These are phyloP conservation scores for Pancytospora philotis DNA, from an alignment of 371 early-diverging fungal species.

Conservation along the genomic window DNA sequence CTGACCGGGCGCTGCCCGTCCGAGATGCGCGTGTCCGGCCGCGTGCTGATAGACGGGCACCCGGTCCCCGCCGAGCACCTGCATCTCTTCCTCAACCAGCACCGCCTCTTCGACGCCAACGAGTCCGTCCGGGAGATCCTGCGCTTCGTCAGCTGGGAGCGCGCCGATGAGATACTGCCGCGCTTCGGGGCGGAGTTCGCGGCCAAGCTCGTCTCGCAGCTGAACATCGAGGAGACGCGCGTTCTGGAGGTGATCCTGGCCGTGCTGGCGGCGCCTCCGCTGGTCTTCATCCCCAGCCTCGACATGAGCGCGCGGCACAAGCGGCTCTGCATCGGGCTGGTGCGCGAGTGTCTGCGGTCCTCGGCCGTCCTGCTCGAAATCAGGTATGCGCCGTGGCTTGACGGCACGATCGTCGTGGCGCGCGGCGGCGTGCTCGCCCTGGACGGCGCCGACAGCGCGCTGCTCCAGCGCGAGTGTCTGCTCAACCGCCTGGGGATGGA, in stretches of 20 bases:
- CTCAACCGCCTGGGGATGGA: too few species aligned
- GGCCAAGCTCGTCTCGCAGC: background rate
- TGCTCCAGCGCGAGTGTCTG: background rate
- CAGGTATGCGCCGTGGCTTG: background rate
- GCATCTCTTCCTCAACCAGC: constrained; percentile 3
- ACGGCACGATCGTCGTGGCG: background rate
- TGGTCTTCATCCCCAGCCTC: background rate
- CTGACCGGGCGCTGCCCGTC: background rate
- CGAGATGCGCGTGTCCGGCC: background rate
- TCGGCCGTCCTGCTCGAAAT: constrained; percentile 2
- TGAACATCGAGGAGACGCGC: constrained; percentile 9
- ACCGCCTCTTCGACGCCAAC: background rate
- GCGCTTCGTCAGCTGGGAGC: background rate
- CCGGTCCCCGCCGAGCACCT: background rate
- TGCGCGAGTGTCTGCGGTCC: background rate
- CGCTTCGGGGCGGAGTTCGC: background rate
- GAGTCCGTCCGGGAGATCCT: constrained; percentile 4
- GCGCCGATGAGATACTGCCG: background rate
- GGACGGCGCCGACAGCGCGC: background rate
- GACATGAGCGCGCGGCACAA: background rate
- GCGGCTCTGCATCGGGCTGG: background rate
- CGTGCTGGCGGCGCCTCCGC: constrained; percentile 1
- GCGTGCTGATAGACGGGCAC: background rate
- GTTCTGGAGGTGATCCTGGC: constrained; percentile 1
- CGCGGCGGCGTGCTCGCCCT: background rate